phyloP scores from a whole-genome alignment of 768 basidiomycete genomes.

The Trametes sanguinea region DNA sequence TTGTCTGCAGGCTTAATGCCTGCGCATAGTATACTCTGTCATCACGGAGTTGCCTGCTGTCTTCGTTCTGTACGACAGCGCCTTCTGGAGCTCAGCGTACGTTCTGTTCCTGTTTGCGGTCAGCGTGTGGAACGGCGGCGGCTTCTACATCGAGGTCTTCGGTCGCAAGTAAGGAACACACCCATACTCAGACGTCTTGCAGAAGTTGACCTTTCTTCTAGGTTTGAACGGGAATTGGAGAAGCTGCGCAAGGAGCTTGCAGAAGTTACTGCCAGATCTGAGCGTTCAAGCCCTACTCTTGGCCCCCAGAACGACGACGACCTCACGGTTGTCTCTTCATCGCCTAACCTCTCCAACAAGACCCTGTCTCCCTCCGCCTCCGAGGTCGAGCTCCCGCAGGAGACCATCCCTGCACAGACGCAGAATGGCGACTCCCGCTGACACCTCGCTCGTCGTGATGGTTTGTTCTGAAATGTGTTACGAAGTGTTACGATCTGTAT shows the following conservation, averaged over 20 bases:
- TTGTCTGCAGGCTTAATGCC: constrained; percentile 5
- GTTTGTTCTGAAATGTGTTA: constrained; percentile 7
- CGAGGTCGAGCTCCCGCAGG: constrained; percentile 25
- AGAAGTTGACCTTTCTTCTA: constrained; percentile 34
- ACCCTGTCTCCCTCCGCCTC: constrained; percentile 28
- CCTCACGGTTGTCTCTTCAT: constrained; percentile 40
- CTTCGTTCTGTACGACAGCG: constrained; percentile 78
- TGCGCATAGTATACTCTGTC: constrained; percentile 68
- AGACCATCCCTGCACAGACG: constrained; percentile 4
- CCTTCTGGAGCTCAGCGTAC: constrained; percentile 77
- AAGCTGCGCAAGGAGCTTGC: constrained; percentile 88
- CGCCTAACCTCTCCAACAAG: constrained; percentile 35
- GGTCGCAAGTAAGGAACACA: constrained; percentile 79
- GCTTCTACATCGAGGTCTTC: constrained; percentile 96
- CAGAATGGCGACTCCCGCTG: constrained; percentile 6
- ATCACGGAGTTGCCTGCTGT: constrained; percentile 87
- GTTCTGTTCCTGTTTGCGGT: constrained; percentile 80
- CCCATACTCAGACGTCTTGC: background rate
- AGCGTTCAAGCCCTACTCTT: constrained; percentile 50
- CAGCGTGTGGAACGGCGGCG: constrained; percentile 94
- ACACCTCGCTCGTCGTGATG: background rate
- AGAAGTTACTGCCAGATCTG: constrained; percentile 59
- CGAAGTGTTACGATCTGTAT: constrained; percentile 13
- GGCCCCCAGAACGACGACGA: constrained; percentile 44
- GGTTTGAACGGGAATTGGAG: constrained; percentile 92